Evolutionary conservation across 768 basidiomycete species (phyloP).

Genomic region (Tulasnella sp.): DNA sequence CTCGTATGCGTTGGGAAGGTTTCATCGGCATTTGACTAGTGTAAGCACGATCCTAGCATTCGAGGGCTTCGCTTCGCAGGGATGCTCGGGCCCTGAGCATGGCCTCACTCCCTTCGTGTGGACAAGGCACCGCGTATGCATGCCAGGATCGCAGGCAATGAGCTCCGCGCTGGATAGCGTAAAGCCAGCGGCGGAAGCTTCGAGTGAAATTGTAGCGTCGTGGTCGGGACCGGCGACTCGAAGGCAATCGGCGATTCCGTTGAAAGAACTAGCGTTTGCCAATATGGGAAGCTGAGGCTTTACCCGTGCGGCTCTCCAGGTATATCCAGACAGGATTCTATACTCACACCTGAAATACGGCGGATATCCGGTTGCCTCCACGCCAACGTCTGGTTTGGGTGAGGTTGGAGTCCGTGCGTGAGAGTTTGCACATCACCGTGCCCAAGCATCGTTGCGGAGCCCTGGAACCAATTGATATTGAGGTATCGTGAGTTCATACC

Average conservation of each 20-base stretch:
- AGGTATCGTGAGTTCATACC: neutral
- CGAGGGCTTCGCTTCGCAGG: no score
- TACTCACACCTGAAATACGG: neutral
- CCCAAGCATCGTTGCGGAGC: neutral
- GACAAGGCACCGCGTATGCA: neutral
- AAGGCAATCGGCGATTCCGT: neutral
- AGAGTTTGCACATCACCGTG: neutral
- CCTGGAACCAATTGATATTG: neutral
- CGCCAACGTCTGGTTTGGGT: neutral
- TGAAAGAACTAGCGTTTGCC: neutral
- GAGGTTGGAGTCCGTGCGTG: neutral
- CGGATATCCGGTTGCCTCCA: neutral
- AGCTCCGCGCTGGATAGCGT: neutral
- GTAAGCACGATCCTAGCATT: no score
- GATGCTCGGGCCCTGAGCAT: no score
- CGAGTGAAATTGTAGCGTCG: neutral
- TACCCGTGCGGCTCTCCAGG: neutral
- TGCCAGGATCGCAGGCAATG: neutral
- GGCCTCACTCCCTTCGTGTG: neutral
- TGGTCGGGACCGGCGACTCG: no score
- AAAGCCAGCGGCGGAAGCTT: neutral
- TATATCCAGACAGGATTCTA: neutral
- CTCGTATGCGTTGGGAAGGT: no score
- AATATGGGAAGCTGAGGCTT: neutral
- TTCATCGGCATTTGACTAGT: no score